Evolutionary conservation across 768 basidiomycete species (phyloP).

Genomic region (Botryobasidium botryosum): DNA sequence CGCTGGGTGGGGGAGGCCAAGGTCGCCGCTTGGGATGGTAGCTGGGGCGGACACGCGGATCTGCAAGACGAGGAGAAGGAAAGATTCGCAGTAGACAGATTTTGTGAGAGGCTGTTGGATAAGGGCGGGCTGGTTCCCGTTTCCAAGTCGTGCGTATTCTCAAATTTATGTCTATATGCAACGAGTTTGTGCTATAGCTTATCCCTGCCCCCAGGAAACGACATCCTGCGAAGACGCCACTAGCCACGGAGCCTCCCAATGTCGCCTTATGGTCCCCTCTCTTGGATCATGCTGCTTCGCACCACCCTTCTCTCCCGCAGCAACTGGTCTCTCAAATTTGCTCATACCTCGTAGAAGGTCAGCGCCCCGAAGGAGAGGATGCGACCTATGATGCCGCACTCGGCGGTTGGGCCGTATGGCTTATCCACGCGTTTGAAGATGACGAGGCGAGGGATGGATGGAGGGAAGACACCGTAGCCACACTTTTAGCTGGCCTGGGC

Average conservation of each 20-base stretch:
- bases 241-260: constrained; percentile 32
- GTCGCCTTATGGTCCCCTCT: constrained; percentile 53
- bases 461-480: background rate
- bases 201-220: constrained; percentile 34
- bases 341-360: constrained; percentile 6
- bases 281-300: constrained; percentile 34
- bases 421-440: constrained; percentile 28
- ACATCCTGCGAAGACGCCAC: constrained; percentile 18
- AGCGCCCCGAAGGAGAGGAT: constrained; percentile 12
- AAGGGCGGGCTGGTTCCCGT: constrained; percentile 65
- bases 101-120: constrained; percentile 51
- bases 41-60: constrained; percentile 16
- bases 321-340: constrained; percentile 33
- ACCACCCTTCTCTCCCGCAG: constrained; percentile 39
- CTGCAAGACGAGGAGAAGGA: constrained; percentile 37
- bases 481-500: background rate
- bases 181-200: constrained; percentile 6
- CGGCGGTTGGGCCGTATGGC: constrained; percentile 57
- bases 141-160: constrained; percentile 51
- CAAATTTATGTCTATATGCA: background rate
- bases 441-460: constrained; percentile 15
- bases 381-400: constrained; percentile 39
- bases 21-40: constrained; percentile 30
- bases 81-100: constrained; percentile 44
- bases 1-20: constrained; percentile 64